These are phyloP conservation scores for Termitomyces sp. DNA, from an alignment of 768 basidiomycete genomes.

Conservation along the genomic window DNA sequence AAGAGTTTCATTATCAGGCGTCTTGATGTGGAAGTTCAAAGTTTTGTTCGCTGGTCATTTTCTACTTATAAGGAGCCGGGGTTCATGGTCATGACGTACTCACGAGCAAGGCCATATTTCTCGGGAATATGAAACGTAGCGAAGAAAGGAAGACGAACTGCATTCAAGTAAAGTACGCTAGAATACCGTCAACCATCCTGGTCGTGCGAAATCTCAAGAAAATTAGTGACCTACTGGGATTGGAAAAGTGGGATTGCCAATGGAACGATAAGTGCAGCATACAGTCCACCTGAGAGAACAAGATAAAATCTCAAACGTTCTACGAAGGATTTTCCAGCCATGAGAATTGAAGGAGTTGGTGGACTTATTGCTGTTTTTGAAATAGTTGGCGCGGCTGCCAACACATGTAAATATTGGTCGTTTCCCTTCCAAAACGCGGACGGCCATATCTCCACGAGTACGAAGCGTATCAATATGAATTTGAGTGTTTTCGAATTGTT, in stretches of 20 bases:
- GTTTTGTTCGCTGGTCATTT: constrained; percentile 65
- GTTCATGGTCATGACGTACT: neutral
- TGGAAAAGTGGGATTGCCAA: constrained; percentile 63
- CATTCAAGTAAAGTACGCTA: constrained; percentile 56
- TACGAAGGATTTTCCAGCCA: constrained; percentile 5
- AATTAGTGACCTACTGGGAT: constrained; percentile 46
- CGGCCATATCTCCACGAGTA: too few relatives aligned
- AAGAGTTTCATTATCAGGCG: constrained; percentile 70
- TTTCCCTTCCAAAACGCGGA: too few relatives aligned
- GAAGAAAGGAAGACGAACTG: constrained; percentile 54
- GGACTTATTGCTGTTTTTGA: too few relatives aligned
- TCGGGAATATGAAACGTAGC: constrained; percentile 67
- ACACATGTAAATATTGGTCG: too few relatives aligned
- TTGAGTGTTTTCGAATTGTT: too few relatives aligned
- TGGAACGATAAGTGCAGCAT: constrained; percentile 44
- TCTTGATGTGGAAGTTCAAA: constrained; percentile 61
- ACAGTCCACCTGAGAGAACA: constrained; percentile 43
- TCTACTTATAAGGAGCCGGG: neutral
- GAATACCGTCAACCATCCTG: neutral
- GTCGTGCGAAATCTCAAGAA: neutral
- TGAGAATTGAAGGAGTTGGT: neutral
- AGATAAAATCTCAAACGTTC: constrained; percentile 25
- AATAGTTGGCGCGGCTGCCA: too few relatives aligned
- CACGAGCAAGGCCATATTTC: constrained; percentile 77
- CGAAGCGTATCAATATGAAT: too few relatives aligned